These are phyloP conservation scores for Barbarea vulgaris DNA, from an alignment of 345 rosid species.

Conservation along the genomic window DNA sequence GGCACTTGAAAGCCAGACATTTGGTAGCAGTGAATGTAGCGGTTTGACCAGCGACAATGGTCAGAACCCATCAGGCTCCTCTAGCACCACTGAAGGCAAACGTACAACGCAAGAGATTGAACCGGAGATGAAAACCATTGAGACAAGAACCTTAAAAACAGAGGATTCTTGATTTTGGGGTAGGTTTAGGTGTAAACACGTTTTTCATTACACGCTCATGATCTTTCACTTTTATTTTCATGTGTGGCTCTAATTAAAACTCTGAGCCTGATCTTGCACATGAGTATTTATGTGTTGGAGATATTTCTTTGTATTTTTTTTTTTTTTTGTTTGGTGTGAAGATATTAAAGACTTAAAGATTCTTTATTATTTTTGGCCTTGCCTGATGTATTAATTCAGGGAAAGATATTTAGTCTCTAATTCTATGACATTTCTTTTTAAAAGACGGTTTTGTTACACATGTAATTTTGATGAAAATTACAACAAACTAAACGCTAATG, in stretches of 20 bases:
- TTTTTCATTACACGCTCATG: conserved; percentile 11
- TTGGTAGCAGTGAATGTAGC: conserved; percentile 54
- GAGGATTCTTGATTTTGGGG: conserved; percentile 13
- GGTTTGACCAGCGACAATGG: conserved; percentile 54
- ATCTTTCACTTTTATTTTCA: not conserved
- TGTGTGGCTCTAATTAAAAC: conserved; percentile 23
- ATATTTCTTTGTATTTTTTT: too few relatives aligned
- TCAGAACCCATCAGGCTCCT: conserved; percentile 57
- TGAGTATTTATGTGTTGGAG: not conserved
- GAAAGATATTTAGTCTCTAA: not conserved
- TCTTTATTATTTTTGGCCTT: not conserved
- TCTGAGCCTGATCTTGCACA: not conserved
- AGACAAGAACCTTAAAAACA: not conserved
- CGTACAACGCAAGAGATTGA: conserved; percentile 56
- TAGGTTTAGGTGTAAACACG: conserved; percentile 22
- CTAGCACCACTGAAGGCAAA: conserved; percentile 52
- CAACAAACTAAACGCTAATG: not conserved
- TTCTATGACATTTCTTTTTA: not conserved
- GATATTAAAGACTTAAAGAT: conserved; percentile 17
- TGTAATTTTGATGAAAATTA: not conserved
- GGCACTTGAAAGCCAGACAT: conserved; percentile 68
- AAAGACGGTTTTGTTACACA: not conserved
- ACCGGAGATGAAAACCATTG: conserved; percentile 34
- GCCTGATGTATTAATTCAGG: not conserved
- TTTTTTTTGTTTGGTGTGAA: conserved; percentile 14